These are phyloP conservation scores for Pichia thaimueangensis DNA, from an alignment of 805 yeast species.

Conservation along the genomic window DNA sequence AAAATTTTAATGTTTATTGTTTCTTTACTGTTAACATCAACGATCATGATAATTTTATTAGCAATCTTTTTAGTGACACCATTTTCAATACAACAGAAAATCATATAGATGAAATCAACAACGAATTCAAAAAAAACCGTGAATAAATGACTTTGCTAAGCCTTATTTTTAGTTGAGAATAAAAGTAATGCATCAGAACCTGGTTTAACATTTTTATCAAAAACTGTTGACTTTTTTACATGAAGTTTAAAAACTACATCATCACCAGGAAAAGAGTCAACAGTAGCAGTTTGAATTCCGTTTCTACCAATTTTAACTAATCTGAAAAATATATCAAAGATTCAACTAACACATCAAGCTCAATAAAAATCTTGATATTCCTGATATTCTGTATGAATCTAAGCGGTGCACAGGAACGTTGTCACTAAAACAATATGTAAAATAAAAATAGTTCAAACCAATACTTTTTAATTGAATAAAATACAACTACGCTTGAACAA, in stretches of 20 bases:
- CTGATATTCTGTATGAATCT: slow-evolving; percentile 44
- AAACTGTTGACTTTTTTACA: slow-evolving; percentile 40
- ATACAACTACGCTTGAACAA: not conserved
- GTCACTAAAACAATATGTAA: slow-evolving; percentile 54
- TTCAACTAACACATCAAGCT: slow-evolving; percentile 44
- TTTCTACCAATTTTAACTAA: slow-evolving; percentile 31
- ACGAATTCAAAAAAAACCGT: slow-evolving; percentile 42
- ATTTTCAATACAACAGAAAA: slow-evolving; percentile 43
- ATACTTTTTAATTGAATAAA: slow-evolving; percentile 41
- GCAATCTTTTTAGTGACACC: slow-evolving; percentile 48
- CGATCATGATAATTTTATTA: slow-evolving; percentile 16
- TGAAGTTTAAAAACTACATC: slow-evolving; percentile 44
- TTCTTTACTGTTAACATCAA: slow-evolving; percentile 14
- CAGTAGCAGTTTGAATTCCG: slow-evolving; percentile 33
- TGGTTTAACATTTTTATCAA: slow-evolving; percentile 45
- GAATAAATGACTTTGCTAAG: slow-evolving; percentile 62
- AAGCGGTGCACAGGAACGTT: slow-evolving; percentile 48
- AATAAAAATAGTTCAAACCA: slow-evolving; percentile 56
- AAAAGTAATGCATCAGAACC: slow-evolving; percentile 57
- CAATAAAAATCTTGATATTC: slow-evolving; percentile 30
- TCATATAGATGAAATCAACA: slow-evolving; percentile 32
- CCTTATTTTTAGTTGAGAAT: slow-evolving; percentile 43
- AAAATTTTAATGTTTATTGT: slow-evolving; percentile 27
- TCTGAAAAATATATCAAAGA: slow-evolving; percentile 46
- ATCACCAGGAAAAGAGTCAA: slow-evolving; percentile 31